A percentile compares a stretch with the other conserved stretches of the same genome.
Conservation (phyloP, 2,329 filamentous ascomycete genomes). For the Dactylellina sp. region DNA sequence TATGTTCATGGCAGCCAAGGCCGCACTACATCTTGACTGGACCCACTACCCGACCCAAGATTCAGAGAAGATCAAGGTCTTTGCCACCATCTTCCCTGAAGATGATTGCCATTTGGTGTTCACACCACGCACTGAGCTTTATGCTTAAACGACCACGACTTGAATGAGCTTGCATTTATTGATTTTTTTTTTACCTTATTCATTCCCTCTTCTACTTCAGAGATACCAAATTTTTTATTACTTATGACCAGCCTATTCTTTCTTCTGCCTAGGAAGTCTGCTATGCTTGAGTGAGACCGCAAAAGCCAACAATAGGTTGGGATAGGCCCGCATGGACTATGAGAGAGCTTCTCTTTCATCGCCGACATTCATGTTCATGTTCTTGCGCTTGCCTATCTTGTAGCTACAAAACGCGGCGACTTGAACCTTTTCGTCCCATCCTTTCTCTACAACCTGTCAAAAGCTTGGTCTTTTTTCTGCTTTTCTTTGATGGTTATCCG, state of each 20-base stretch:
- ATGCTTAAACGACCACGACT: conserved; percentile 64
- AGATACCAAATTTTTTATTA: conserved; percentile 60
- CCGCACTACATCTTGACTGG: conserved; percentile 88
- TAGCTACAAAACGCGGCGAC: not conserved
- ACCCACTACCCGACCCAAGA: conserved; percentile 82
- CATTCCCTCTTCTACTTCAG: conserved; percentile 60
- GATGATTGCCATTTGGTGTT: conserved; percentile 87
- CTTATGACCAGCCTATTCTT: conserved; percentile 11
- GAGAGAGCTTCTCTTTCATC: no score
- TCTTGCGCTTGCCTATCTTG: no score
- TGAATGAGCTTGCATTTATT: conserved; percentile 34
- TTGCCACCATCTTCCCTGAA: conserved; percentile 98
- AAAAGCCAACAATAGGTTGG: not conserved
- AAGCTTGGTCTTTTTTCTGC: conserved; percentile 16
- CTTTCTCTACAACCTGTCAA: conserved; percentile 5
- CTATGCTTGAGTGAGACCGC: conserved; percentile 14
- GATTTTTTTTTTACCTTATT: conserved; percentile 17
- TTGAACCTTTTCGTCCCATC: conserved; percentile 5
- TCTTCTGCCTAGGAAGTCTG: conserved; percentile 9
- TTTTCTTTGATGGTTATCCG: conserved; percentile 13
- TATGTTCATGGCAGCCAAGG: conserved; percentile 89
- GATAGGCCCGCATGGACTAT: no score
- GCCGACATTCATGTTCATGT: no score
- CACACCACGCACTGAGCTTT: conserved; percentile 64
- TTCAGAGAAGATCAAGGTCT: conserved; percentile 97